Evolutionary conservation across 163 green algal genomes (phyloP), one percentile per base, ranked within the genome.

Genomic region (Scenedesmus sp.): DNA sequence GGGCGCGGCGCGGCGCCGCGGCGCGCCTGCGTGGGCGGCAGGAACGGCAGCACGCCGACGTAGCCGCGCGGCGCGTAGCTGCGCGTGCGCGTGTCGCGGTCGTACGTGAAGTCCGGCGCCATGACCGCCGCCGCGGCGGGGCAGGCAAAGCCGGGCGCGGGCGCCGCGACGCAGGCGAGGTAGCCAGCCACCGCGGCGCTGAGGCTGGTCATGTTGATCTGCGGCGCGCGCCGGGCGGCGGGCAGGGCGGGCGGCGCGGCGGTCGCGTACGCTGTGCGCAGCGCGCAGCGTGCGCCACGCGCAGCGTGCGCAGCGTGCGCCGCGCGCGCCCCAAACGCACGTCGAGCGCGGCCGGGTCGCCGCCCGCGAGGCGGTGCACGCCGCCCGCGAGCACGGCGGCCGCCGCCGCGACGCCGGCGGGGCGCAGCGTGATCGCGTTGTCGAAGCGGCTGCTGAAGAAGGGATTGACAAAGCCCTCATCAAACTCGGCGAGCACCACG

Each of bases 401-500:
- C 2, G 74, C 70, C 0, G 58, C 53, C 9, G 80, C 80, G 9
- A 93, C 54, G 45, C 75, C 70, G 34, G 66, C 69, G 1, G 33
- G 34, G 45, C 87, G 67, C 6, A 92, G 36, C 17, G 50, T 79
- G 42, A 42, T 73, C 56, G 45, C 80, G 58, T 87, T 87, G 66
- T 95, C 90, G 28, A 83, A 80, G 20, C 74, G 60, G 75, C 85
- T 93, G 31, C 89, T 39, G 39, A 80, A 94, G 70, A 81, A 89
- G 18, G 81, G 58, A 62, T 91, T 89, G 17, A 22, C 78, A 56
- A 89, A 93, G 6, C 74, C 71, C 11, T 36, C 31, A 45, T 94
- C 85, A 70, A 90, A 95, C 50, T 95, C 92, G 0, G 83, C 53
- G 28, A 97, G 51, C 18, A 94, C 44, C 45, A 91, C 71, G 1